A percentile compares a stretch with the other conserved stretches of the same genome.
Evolutionary conservation across 2,329 filamentous ascomycete species (phyloP).

Genomic region (Pseudonectria buxi): DNA sequence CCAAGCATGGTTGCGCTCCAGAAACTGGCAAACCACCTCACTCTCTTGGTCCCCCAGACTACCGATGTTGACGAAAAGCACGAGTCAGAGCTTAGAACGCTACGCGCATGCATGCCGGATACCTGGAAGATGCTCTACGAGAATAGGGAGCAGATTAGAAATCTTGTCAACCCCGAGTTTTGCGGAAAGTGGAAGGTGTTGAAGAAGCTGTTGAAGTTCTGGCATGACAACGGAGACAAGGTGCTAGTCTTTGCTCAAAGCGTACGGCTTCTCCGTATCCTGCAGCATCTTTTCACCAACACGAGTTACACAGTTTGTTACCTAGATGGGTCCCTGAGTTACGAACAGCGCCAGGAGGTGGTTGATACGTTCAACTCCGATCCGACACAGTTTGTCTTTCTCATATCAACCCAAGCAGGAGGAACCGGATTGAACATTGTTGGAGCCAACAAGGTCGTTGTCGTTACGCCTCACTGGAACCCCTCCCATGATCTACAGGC

Average conservation of each 20-base stretch:
- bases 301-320: constrained; percentile 90
- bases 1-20: constrained; percentile 76
- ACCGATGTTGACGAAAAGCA: constrained; percentile 65
- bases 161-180: constrained; percentile 79
- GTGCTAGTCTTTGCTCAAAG: constrained; percentile 94
- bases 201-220: constrained; percentile 78
- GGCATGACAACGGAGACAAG: constrained; percentile 86
- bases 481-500: constrained; percentile 91
- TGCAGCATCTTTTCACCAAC: constrained; percentile 77
- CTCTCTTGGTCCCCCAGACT: constrained; percentile 66
- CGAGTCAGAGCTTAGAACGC: constrained; percentile 64
- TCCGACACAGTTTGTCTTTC: constrained; percentile 81
- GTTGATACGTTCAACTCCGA: constrained; percentile 93
- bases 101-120: constrained; percentile 68
- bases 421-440: constrained; percentile 95
- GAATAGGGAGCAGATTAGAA: constrained; percentile 70
- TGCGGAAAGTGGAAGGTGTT: constrained; percentile 97
- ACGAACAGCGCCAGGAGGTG: constrained; percentile 72
- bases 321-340: constrained; percentile 75
- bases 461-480: constrained; percentile 97
- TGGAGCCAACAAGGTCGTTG: constrained; percentile 94
- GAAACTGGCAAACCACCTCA: constrained; percentile 90
- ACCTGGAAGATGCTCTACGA: constrained; percentile 68
- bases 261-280: constrained; percentile 74
- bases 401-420: constrained; percentile 90